Evolutionary conservation across 2,329 filamentous ascomycete genomes (phyloP), one percentile per base, ranked within the genome.

Genomic region (Monosporascus sp.): DNA sequence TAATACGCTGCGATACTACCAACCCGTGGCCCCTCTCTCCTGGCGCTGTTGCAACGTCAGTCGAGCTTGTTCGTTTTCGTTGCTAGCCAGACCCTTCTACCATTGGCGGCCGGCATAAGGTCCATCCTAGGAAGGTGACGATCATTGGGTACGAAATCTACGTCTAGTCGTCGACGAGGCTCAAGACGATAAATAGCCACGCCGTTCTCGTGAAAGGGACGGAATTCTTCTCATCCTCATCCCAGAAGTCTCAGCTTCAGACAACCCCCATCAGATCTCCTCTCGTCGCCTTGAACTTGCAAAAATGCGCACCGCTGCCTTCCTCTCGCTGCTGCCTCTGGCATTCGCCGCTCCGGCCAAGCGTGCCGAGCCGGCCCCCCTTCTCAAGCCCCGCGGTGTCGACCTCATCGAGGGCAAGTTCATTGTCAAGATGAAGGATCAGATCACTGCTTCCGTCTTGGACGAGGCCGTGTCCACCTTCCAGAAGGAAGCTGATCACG

Each of bases 341-440:
- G 66, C 61, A 54, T 52, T 64, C 37, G 65, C 66, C 54, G 63
- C 65, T 47, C 66, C 66, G 37, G 64, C 65, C 8, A 66, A 62
- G 58, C 61, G 66, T 47, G 54, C 64, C 42, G 54, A 58, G 51
- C 66, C 66, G 17, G 66, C 65, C 31, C 66, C 66, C 39, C 53
- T 68, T 17, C 53, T 66, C 47, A 60, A 61, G 55, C 65, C 66
- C 9, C 61, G 62, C 41, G 57, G 51, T 50, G 59, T 58, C 41
- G 56, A 62, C 37, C 55, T 70, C 38, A 56, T 72, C 41, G 60
- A 70, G 47, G 68, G 67, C 57, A 74, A 70, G 57, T 77, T 76
- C 61, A 77, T 78, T 52, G 62, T 78, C 62, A 77, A 74, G 36
- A 57, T 78, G 20, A 74, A 75, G 61, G 63, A 69, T 8, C 65